A percentile compares a stretch with the other conserved stretches of the same genome.
These are phyloP conservation scores for Onygenales sp. DNA, from an alignment of 2,329 filamentous ascomycete species.

Conservation along the genomic window DNA sequence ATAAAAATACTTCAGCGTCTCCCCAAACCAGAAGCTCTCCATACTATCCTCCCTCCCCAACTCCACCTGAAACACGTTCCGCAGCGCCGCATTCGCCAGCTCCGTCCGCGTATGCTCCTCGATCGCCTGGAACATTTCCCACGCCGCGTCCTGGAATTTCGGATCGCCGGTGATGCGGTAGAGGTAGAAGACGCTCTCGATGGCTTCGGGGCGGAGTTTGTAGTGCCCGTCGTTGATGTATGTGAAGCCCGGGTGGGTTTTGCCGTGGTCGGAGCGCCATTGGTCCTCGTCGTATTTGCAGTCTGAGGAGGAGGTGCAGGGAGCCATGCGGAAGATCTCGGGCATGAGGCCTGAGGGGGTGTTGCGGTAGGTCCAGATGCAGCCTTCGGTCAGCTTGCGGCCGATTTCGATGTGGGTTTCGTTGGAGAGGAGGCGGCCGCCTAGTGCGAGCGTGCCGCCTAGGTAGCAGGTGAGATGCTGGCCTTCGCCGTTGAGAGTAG, in stretches of 20 bases:
- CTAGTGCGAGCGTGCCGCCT: conserved; percentile 47
- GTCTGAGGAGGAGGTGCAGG: conserved; percentile 23
- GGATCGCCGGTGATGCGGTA: conserved; percentile 79
- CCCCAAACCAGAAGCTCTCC: conserved; percentile 86
- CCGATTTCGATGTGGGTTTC: conserved; percentile 40
- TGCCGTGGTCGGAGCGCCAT: neutral
- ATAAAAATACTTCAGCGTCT: conserved; percentile 90
- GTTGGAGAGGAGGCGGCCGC: conserved; percentile 42
- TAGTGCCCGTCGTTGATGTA: conserved; percentile 5
- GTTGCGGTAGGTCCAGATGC: conserved; percentile 45
- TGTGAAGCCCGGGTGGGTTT: neutral
- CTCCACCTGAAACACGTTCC: conserved; percentile 35
- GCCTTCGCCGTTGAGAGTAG: conserved; percentile 40
- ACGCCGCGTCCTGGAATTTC: conserved; percentile 69
- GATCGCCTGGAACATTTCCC: conserved; percentile 73
- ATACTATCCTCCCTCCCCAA: conserved; percentile 57
- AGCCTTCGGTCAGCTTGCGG: conserved; percentile 44
- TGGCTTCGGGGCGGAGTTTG: conserved; percentile 63
- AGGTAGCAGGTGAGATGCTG: conserved; percentile 47
- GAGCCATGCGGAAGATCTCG: conserved; percentile 35
- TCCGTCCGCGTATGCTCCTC: conserved; percentile 56
- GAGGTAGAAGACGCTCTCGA: conserved; percentile 83
- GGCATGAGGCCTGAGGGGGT: conserved; percentile 47
- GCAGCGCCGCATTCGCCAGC: conserved; percentile 53
- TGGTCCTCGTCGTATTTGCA: conserved; percentile 5